Base-by-base conservation (phyloP, 768 basidiomycete species). In the Tephrocybe sp. region DNA sequence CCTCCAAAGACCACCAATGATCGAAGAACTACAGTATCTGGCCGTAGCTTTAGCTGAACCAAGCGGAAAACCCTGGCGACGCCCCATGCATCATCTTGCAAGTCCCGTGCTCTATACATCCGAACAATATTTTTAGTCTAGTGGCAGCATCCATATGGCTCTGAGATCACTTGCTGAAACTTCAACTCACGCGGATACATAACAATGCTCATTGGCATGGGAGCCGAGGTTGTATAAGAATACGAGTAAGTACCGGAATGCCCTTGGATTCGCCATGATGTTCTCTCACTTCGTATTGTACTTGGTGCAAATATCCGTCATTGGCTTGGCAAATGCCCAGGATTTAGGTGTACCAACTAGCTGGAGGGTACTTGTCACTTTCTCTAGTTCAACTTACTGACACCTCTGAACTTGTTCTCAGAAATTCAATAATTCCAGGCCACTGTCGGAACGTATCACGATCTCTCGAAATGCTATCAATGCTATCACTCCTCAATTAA, bases 391-490 rank as follows among this genome's bases (percentile, higher is more conserved):
- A 3, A 24, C n/a, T 20, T 18, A 18, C 17, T 20, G n/a, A 23
- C 26, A 18, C 10, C 4, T 20, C 28, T 46, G 32, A 57, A 37
- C 15, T 30, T 15, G n/a, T 34, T 37, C 11, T 11, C 38, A 79
- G 79, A 68, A 80, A 65, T 71, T 69, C 55, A 69, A 40, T 55
- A 78, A 71, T 56, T 65, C 67, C 6, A 68, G 73, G 17, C 57
- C 68, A 4, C 50, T 67, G n/a, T 56, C 65, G 17, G 67, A 76
- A 48, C 73, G 75, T 12, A 68, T 76, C n/a, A 59, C 66, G 4
- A 67, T 77, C 24, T 66, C 78, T 1, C 69, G 75, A 51, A 63
- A 69, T 53, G 74, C 70, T 6, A 74, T 78, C 50, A 65, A 77
- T 52, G 60, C 62, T 12, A 73, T 80, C 32, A 53, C 69, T 3